Percentiles rank a stretch among this genome's conserved stretches.
Conservation (phyloP, 768 basidiomycete species). For the Tricholoma bakamatsutake region DNA sequence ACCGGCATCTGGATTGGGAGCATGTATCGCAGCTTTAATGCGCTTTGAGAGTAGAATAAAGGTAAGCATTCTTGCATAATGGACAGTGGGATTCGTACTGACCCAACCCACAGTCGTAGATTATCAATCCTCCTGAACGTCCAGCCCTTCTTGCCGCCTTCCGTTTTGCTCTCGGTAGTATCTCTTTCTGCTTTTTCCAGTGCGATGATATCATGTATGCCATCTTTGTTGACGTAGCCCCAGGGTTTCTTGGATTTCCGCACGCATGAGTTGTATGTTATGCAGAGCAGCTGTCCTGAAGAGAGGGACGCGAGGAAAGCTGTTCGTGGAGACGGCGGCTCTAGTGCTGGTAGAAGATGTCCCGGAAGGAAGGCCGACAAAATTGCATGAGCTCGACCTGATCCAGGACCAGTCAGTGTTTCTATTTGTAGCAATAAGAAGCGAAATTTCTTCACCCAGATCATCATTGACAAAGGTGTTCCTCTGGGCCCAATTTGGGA, state of each 20-base stretch:
- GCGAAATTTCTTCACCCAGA: constrained; percentile 37
- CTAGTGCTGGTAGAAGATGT: constrained; percentile 36
- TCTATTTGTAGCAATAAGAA: not conserved
- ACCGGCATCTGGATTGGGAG: constrained; percentile 60
- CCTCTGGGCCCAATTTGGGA: constrained; percentile 76
- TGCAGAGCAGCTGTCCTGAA: constrained; percentile 77
- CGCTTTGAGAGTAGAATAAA: constrained; percentile 33
- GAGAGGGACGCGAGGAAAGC: constrained; percentile 51
- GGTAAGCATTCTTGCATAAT: not conserved
- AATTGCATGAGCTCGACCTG: constrained; percentile 64
- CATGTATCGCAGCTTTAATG: constrained; percentile 77
- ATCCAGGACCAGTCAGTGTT: constrained; percentile 1
- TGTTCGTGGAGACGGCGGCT: constrained; percentile 27
- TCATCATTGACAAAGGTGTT: constrained; percentile 47
- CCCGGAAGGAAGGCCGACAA: constrained; percentile 55
- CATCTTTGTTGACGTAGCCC: constrained; percentile 77
- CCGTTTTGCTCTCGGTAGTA: constrained; percentile 25
- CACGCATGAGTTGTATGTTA: constrained; percentile 76
- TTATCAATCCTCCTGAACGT: constrained; percentile 87
- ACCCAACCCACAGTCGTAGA: constrained; percentile 82
- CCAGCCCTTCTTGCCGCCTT: constrained; percentile 55
- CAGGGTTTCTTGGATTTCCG: constrained; percentile 79
- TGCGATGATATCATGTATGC: constrained; percentile 73
- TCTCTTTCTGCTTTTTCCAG: constrained; percentile 47
- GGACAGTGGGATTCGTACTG: constrained; percentile 22